Percentiles rank a stretch among this genome's conserved stretches.
Evolutionary conservation across 2,329 filamentous ascomycete genomes (phyloP).

Genomic region (Aspergillus spinulosporus): DNA sequence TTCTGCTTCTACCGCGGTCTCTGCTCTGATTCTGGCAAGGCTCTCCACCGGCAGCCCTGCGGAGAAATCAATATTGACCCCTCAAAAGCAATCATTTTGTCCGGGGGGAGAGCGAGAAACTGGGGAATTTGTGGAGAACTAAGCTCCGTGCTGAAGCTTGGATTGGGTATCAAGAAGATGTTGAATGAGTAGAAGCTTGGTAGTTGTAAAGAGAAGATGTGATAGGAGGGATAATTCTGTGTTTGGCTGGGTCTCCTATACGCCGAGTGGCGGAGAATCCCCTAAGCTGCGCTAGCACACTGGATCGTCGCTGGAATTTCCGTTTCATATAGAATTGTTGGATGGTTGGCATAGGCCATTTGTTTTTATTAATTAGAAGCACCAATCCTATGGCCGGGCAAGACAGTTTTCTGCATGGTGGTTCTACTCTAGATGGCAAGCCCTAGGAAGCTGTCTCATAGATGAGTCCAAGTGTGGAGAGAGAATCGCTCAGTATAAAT

Average conservation of each 20-base stretch:
- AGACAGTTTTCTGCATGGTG: not conserved
- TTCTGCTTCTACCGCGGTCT: not conserved
- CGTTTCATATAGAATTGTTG: not conserved
- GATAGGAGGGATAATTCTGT: constrained; percentile 24
- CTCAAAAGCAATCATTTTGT: constrained; percentile 4
- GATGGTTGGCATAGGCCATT: not conserved
- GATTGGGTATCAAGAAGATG: constrained; percentile 2
- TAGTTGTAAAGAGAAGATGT: constrained; percentile 1
- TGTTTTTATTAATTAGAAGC: not conserved
- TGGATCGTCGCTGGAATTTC: constrained; percentile 10
- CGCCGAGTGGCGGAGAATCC: constrained; percentile 24
- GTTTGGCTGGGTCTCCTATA: not conserved
- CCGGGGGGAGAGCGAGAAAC: not conserved
- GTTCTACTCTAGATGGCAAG: not conserved
- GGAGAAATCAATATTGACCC: not conserved
- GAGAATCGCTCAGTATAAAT: not conserved
- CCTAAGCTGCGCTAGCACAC: constrained; percentile 6
- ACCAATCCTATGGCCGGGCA: not conserved
- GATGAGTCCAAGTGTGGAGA: not conserved
- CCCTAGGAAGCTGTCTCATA: not conserved
- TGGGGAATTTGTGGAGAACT: constrained; percentile 4
- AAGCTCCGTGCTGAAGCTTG: constrained; percentile 10
- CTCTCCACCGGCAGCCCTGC: not conserved
- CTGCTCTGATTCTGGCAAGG: not conserved
- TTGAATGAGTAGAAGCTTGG: constrained; percentile 1